Evolutionary conservation across 1,139 yeast species (phyloP), one percentile per base, ranked within the genome.

Genomic region (Saccharomyces hybrid): DNA sequence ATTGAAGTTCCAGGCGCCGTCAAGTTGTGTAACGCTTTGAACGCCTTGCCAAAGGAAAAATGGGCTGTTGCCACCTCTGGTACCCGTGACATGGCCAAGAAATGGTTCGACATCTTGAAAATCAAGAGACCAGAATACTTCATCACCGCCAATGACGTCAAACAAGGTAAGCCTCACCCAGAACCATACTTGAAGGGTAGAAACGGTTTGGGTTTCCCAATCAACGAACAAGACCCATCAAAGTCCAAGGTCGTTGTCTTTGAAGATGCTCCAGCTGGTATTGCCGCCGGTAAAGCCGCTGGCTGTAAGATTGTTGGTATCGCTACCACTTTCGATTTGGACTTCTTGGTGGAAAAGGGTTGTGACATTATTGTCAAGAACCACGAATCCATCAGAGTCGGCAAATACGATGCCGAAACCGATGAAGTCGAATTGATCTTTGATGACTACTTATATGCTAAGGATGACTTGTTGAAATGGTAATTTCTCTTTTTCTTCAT

Each of bases 271-370:
- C 63, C 63, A 58, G 63, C 65, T 52, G 96, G 96, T 71, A 84
- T 88, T 62, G 75, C 80, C 62, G 95, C 96, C 52, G 96, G 95
- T 74, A 82, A 85, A 69, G 88, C 81, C 62, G 88, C 95, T 47
- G 95, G 95, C 63, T 91, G 95, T 68, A 78, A 80, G 70, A 85
- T 87, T 60, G 82, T 88, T 64, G 96, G 95, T 69, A 84, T 88
- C 73, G 88, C 93, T 63, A 84, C 93, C 59, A 84, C 95, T 54
- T 86, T 86, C 71, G 83, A 79, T 61, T 80, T 88, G 50, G 84
- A 83, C 61, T 77, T 79, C 72, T 84, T 88, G 59, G 81, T 83
- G 73, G 80, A 77, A 57, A 80, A 88, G 55, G 95, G 95, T 67
- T 95, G 95, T 61, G 86, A 83, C 66, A 85, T 84, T 68, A 91